Conservation (phyloP, 129 eudicot genomes). For the Helianthus tuberosus region DNA sequence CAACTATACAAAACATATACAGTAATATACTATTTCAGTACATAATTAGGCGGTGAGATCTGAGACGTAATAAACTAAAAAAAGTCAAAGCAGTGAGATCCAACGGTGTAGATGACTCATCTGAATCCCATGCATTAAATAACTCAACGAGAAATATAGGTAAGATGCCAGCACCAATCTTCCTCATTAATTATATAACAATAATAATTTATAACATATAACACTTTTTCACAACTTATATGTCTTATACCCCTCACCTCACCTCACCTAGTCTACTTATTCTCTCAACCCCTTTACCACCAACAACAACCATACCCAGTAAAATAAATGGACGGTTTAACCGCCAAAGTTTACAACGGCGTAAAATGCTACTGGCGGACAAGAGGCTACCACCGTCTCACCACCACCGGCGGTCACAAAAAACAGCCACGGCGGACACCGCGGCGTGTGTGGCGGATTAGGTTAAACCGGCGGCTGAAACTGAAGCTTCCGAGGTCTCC, state of each 20-base stretch:
- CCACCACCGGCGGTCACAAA: background rate
- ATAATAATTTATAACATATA: background rate
- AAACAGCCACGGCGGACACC: background rate
- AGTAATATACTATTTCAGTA: background rate
- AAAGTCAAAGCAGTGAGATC: conserved; percentile 36
- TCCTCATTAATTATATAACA: conserved; percentile 7
- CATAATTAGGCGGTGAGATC: conserved; percentile 21
- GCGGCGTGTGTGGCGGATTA: conserved; percentile 52
- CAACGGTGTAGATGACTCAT: conserved; percentile 31
- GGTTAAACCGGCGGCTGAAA: conserved; percentile 43
- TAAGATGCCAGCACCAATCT: conserved; percentile 28
- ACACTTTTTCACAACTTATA: background rate
- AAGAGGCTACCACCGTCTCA: conserved; percentile 58
- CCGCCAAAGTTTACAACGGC: conserved; percentile 53
- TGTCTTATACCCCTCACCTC: background rate
- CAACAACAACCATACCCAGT: background rate
- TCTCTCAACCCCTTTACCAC: no score
- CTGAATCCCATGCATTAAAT: conserved; percentile 20
- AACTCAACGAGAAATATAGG: conserved; percentile 33
- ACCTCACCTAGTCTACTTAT: background rate
- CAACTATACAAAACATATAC: no score
- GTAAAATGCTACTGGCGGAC: conserved; percentile 63
- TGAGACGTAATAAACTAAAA: conserved; percentile 5
- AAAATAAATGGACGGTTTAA: conserved; percentile 60
- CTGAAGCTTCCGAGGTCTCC: conserved; percentile 54